phyloP scores from a whole-genome alignment of 495 filamentous ascomycete species.

The Zalerion maritima region DNA sequence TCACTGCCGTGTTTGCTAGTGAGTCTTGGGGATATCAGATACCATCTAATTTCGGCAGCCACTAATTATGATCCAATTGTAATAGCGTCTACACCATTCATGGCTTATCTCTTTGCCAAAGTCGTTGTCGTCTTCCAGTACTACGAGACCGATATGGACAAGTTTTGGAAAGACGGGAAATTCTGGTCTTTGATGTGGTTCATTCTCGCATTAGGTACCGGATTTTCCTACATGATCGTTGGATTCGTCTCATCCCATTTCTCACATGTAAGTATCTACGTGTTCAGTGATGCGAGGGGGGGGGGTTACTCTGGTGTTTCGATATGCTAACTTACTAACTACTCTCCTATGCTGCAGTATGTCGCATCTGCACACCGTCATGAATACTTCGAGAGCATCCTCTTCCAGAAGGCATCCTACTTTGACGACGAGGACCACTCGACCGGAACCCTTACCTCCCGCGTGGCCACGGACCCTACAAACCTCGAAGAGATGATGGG shows the following conservation, averaged over 20 bases:
- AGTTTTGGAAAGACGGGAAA: no score
- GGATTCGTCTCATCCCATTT: conserved; percentile 17
- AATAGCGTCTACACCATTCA: conserved; percentile 22
- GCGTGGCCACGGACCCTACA: conserved; percentile 42
- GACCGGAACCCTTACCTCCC: conserved; percentile 44
- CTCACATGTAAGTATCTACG: conserved; percentile 18
- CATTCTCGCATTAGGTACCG: conserved; percentile 24
- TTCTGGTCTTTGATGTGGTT: conserved; percentile 38
- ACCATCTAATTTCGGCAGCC: no score
- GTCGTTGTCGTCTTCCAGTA: conserved; percentile 26
- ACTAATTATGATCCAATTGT: no score
- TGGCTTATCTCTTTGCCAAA: conserved; percentile 31
- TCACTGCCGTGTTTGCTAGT: no score
- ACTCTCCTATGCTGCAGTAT: conserved; percentile 7
- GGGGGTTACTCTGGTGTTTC: no score
- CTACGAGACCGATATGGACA: conserved; percentile 9
- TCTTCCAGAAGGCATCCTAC: conserved; percentile 44
- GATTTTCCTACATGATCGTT: conserved; percentile 24
- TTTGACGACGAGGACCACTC: conserved; percentile 51
- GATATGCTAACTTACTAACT: conserved; percentile 15
- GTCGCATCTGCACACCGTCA: conserved; percentile 37
- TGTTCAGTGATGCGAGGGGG: no score
- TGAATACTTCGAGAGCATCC: conserved; percentile 42
- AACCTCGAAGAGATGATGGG: conserved; percentile 49
- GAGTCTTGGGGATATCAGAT: no score